A percentile compares a stretch with the other conserved stretches of the same genome.
These are phyloP conservation scores for Schizothecium vesticola DNA, from an alignment of 495 filamentous ascomycete species.

Conservation along the genomic window DNA sequence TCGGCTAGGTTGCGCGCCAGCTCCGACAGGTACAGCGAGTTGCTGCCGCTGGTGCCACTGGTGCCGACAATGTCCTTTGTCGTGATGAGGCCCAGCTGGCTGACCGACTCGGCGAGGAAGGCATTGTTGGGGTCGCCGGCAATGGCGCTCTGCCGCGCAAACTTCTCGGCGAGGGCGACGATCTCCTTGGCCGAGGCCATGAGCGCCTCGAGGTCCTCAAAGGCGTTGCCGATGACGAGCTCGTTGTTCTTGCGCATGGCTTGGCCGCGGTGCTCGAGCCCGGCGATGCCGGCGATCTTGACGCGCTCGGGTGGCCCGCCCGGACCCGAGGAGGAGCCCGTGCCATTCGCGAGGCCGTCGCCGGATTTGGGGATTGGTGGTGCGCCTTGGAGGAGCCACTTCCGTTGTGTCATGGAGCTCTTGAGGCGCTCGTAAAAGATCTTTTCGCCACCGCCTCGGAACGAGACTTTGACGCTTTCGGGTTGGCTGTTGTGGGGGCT, in stretches of 20 bases:
- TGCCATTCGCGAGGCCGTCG: constrained; percentile 15
- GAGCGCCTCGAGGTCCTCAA: constrained; percentile 92
- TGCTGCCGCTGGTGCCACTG: constrained; percentile 39
- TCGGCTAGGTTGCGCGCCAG: constrained; percentile 86
- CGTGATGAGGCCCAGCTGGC: constrained; percentile 79
- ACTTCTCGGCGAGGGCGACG: constrained; percentile 83
- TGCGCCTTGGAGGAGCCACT: constrained; percentile 91
- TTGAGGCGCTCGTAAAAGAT: constrained; percentile 87
- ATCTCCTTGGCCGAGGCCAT: constrained; percentile 97
- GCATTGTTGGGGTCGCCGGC: constrained; percentile 58
- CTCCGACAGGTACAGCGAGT: constrained; percentile 63
- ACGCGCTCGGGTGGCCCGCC: constrained; percentile 33
- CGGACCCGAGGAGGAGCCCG: constrained; percentile 51
- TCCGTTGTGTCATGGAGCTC: constrained; percentile 79
- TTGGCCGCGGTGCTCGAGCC: constrained; percentile 76
- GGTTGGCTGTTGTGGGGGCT: constrained; percentile 29
- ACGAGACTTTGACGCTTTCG: constrained; percentile 86
- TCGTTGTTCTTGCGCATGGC: constrained; percentile 88
- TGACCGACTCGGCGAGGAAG: constrained; percentile 75
- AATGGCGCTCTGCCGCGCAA: constrained; percentile 62
- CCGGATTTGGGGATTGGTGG: constrained; percentile 75
- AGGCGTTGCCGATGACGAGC: constrained; percentile 84
- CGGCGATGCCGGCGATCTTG: constrained; percentile 82
- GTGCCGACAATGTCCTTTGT: constrained; percentile 78
- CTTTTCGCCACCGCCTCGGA: constrained; percentile 82